Evolutionary conservation across 345 rosid species (phyloP).

Genomic region (Dovyalis caffra): DNA sequence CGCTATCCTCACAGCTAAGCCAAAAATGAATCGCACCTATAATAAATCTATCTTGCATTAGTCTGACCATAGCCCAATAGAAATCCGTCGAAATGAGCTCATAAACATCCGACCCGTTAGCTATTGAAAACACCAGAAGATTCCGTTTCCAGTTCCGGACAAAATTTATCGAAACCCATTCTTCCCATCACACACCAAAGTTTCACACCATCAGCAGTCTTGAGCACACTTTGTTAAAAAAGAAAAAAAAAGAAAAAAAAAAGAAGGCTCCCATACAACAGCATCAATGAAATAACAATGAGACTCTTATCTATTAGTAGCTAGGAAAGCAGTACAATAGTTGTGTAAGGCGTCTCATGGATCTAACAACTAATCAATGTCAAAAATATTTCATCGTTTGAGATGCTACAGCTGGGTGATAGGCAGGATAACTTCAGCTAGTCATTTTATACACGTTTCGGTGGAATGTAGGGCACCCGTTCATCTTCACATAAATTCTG

Average conservation of each 20-base stretch:
- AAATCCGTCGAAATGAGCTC: too few species aligned
- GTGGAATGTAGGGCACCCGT: slow-evolving; percentile 70
- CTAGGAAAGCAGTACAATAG: not conserved
- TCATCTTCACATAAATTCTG: slow-evolving; percentile 83
- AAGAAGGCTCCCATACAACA: not conserved
- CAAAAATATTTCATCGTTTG: not conserved
- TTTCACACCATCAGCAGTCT: not conserved
- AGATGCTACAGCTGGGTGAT: not conserved
- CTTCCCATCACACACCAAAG: not conserved
- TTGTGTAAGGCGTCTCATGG: not conserved
- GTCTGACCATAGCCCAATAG: not conserved
- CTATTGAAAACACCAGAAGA: not conserved
- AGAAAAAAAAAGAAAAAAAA: not conserved
- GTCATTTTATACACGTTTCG: slow-evolving; percentile 49
- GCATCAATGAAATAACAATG: not conserved
- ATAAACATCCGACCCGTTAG: not conserved
- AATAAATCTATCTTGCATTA: not conserved
- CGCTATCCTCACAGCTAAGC: too few species aligned
- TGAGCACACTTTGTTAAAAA: not conserved
- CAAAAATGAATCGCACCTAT: too few species aligned
- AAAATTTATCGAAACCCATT: not conserved
- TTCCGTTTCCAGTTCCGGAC: too few species aligned
- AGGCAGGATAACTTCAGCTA: not conserved
- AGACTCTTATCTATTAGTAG: not conserved
- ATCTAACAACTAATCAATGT: not conserved